Evolutionary conservation across 495 filamentous ascomycete species (phyloP), one percentile per base, ranked within the genome.

Genomic region (Penicillium paradoxum): DNA sequence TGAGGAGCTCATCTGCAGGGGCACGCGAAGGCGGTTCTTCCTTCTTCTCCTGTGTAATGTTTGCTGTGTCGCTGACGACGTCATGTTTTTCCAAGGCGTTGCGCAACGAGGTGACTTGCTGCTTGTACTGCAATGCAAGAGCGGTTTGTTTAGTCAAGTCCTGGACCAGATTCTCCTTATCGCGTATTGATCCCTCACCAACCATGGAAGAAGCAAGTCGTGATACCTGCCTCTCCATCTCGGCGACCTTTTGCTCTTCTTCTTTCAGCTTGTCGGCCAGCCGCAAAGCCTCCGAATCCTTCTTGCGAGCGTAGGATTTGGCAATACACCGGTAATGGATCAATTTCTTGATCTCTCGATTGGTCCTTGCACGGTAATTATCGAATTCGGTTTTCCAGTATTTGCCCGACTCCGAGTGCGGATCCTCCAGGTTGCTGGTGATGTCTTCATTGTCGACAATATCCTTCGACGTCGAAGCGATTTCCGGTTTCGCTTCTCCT

Each of bases 321-420:
- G 91, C 90, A 45, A 88, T 76, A 19, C 87, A 84, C 66, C 88
- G 88, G 69, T 90, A 89, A 58, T 85, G 86, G 39, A 89, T 78
- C 50, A 93, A 79, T 53, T 81, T 87, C 63, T 85, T 84, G 67
- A 92, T 87, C 63, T 91, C 88, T 10, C 76, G 72, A 62, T 85
- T 80, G n/a, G 90, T 92, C 39, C 87, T 85, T 29, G 79, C 76
- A 42, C 92, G 84, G 63, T 97, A 91, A 51, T 78, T 82, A 51
- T 95, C 86, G 60, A 88, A 95, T 65, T 95, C 84, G 9, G 83
- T 79, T 66, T 97, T 97, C 93, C 93, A 98, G 68, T 92, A 96
- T 64, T 85, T 85, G 2, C 91, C 91, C 2, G 90, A 95, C 57
- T 85, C 81, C 2, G 90, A 95, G 36, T 83, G 82, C 4, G 93